Evolutionary conservation across 495 filamentous ascomycete species (phyloP).

Genomic region (Friedmanniomyces simplex): DNA sequence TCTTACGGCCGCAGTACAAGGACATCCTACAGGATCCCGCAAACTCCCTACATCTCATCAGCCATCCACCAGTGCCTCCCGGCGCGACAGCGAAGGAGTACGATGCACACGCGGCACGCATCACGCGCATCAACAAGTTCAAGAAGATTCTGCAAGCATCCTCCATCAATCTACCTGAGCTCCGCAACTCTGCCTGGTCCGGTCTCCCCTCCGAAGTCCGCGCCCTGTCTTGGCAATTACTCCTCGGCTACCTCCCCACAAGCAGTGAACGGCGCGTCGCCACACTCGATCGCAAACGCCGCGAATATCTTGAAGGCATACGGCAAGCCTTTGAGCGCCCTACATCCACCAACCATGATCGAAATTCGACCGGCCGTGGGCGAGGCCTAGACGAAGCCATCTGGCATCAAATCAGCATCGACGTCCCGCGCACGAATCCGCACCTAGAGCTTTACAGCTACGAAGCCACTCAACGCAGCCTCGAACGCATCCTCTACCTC

Average conservation of each 20-base stretch:
- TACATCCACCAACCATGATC: background rate
- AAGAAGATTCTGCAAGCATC: slow-evolving; percentile 87
- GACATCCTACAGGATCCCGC: slow-evolving; percentile 91
- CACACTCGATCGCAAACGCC: slow-evolving; percentile 86
- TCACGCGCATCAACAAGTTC: slow-evolving; percentile 96
- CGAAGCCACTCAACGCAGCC: slow-evolving; percentile 85
- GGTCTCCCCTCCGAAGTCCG: slow-evolving; percentile 90
- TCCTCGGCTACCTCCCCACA: slow-evolving; percentile 90
- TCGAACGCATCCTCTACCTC: slow-evolving; percentile 91
- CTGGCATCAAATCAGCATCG: slow-evolving; percentile 98
- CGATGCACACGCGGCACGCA: slow-evolving; percentile 76
- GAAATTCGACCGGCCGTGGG: slow-evolving; percentile 37
- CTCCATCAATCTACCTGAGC: slow-evolving; percentile 71
- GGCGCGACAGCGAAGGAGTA: slow-evolving; percentile 74
- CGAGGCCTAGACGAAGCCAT: slow-evolving; percentile 87
- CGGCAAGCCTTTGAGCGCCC: slow-evolving; percentile 73
- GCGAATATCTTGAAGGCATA: slow-evolving; percentile 94
- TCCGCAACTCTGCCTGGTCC: slow-evolving; percentile 80
- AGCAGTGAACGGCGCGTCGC: slow-evolving; percentile 84
- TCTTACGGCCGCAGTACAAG: slow-evolving; percentile 92
- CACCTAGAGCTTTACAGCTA: slow-evolving; percentile 91
- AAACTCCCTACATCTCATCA: slow-evolving; percentile 89
- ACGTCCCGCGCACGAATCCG: slow-evolving; percentile 92
- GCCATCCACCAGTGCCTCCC: slow-evolving; percentile 63
- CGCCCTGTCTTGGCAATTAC: slow-evolving; percentile 94